Base-by-base conservation (phyloP, 371 early-diverging fungal genomes). In the Syncephalis plumigaleata region DNA sequence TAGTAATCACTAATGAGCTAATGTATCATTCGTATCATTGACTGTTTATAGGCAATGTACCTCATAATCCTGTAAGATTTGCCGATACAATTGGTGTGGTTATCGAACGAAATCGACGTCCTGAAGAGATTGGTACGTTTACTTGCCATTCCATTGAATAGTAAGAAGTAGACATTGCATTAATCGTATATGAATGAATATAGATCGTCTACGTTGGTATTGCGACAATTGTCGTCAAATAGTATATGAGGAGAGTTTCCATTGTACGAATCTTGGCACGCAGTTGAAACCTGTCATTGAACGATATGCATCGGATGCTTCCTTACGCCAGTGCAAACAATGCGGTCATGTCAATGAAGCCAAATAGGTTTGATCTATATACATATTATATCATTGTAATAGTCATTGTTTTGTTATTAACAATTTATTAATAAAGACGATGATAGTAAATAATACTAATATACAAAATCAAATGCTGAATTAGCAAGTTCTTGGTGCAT, bases 21-120 rank as follows among this genome's bases (percentile, higher is more conserved):
- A 11, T 5, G 36, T 16, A 17, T 11, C 16, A 39, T 46, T 23
- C 36, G 36, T 44, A 9, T 48, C 11, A 40, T 39, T 43, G 39
- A 21, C 20, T 18, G 39, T 36, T 49, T 36, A 23, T 51, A 36
- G 3, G 24, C 27, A 81, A 81, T 55, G 71, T 72, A 9, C 97
- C 97, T 2, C 97, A 96, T 58, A 91, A 89, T 60, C 97, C 97
- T 9, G 79, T 86, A 31, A 73, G 97, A 22, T 91, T 79, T 55
- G 84, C 71, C 15, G 63, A 93, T 52, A 91, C 94, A 1, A 69
- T 96, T 43, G 97, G 97, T n/a, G 58, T 96, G 23, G 97, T 96
- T 3, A 69, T 94, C 49, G 97, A 96, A 59, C 71, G 83, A 53
- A 79, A 81, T 45, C 60, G 97, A 25, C 72, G 76, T 15, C 70